Base-by-base conservation (phyloP, 1,284 basidiomycete genomes). In the Psilocybe mexicana region DNA sequence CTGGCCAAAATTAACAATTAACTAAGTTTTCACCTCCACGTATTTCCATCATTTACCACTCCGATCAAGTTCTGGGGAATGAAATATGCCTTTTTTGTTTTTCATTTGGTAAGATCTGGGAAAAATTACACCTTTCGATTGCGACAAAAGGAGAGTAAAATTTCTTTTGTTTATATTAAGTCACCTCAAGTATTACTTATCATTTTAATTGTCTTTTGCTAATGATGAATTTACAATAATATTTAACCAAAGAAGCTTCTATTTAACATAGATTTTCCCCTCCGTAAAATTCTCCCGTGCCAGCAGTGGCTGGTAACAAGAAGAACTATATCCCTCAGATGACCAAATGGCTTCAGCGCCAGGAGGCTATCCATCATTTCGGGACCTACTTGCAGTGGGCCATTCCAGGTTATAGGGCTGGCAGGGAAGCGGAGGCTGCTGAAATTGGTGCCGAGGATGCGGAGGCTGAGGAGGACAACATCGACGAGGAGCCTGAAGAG, bases 241-340 rank as follows among this genome's bases (percentile, higher is more conserved):
- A 50, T 36, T 36, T 50, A 36, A 36, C 36, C 48, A 50, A 50
- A 14, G 8, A 35, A 50, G 30, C 28, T 38, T 38, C 2, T 50
- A 50, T 50, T 50, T 50, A 24, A 50, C 48, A 11, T 24, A 25
- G 2, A n/a, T 50, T 50, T 50, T 50, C 36, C 30, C 28, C 6
- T 23, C 23, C 30, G n/a, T 50, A 50, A 50, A 24, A 50, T 38
- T n/a, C 3, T 25, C 48, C 30, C 33, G 14, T 38, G 48, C 48
- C 48, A 50, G 48, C 48, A 50, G 48, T 50, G 48, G 64, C 67
- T 43, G 70, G 69, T 53, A 63, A 62, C 12, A 60, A 60, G 2
- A 3, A 8, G 30, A 67, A 70, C 33, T 67, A 66, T 18, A 45
- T 59, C 1, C 57, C 61, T 25, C 70, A 71, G 43, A 70, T 69